A percentile compares a stretch with the other conserved stretches of the same genome.
Evolutionary conservation across 176 grass and related monocot genomes (phyloP).

Genomic region (Lolium multiflorum): DNA sequence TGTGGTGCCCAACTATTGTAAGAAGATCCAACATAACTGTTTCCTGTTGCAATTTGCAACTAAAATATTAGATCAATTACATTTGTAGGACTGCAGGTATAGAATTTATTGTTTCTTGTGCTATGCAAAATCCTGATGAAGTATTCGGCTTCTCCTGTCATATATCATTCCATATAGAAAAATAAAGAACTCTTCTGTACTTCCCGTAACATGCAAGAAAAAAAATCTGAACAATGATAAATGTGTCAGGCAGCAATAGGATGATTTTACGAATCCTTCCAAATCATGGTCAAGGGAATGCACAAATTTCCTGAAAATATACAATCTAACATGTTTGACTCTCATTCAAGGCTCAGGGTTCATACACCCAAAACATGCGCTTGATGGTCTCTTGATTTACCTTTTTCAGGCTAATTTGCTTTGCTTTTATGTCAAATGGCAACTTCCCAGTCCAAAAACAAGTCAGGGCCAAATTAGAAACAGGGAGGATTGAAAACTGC

Average conservation of each 20-base stretch:
- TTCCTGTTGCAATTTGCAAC: slow-evolving; percentile 70
- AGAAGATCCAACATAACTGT: slow-evolving; percentile 94
- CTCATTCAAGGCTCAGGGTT: too few species aligned
- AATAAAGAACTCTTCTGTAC: background rate
- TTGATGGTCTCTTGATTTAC: slow-evolving; percentile 31
- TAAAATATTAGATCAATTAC: slow-evolving; percentile 8
- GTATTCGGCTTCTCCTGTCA: background rate
- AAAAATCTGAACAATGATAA: slow-evolving; percentile 12
- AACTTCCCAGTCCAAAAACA: slow-evolving; percentile 5
- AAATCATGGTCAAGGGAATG: slow-evolving; percentile 1
- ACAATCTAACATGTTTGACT: background rate
- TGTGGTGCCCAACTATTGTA: slow-evolving; percentile 92
- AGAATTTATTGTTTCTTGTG: slow-evolving; percentile 25
- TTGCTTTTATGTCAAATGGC: slow-evolving; percentile 27
- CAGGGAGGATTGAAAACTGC: background rate
- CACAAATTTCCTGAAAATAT: slow-evolving; percentile 6
- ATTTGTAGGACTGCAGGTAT: background rate
- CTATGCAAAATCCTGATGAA: slow-evolving; percentile 21
- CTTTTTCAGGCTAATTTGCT: slow-evolving; percentile 6
- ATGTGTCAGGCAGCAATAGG: slow-evolving; percentile 17
- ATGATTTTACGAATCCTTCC: background rate
- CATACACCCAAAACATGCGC: slow-evolving; percentile 3
- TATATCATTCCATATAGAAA: slow-evolving; percentile 5
- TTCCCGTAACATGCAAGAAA: slow-evolving; percentile 12
- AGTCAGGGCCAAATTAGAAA: background rate